Evolutionary conservation across 169 alveolate genomes (phyloP).

Genomic region (Plasmodium gaboni): DNA sequence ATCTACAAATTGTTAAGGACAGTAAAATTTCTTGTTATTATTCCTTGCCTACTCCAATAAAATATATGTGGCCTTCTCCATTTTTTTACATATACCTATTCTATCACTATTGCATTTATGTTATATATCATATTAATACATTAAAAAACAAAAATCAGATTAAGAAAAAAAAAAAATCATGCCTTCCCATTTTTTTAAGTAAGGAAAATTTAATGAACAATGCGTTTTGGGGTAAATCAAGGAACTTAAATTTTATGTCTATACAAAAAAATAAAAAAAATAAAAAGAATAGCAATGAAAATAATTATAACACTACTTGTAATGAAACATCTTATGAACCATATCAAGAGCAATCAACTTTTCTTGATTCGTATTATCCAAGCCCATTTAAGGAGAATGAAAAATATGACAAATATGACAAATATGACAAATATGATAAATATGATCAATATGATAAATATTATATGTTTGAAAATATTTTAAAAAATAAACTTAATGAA

Average conservation of each 20-base stretch:
- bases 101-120: conserved; percentile 28
- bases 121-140: conserved; percentile 22
- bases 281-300: background rate
- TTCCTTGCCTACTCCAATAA: conserved; percentile 61
- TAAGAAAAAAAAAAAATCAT: conserved; percentile 1
- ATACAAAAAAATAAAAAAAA: background rate
- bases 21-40: conserved; percentile 20
- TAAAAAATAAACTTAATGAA: conserved; percentile 31
- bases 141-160: background rate
- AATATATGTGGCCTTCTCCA: conserved; percentile 65
- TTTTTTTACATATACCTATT: conserved; percentile 49
- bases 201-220: background rate
- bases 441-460: background rate
- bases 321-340: background rate
- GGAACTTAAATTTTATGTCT: background rate
- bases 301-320: background rate
- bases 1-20: conserved; percentile 36
- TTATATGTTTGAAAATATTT: conserved; percentile 32
- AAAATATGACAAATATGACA: background rate
- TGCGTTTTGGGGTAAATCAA: background rate
- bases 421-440: too few species aligned
- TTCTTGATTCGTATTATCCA: conserved; percentile 18
- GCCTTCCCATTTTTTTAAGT: background rate
- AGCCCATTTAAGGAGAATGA: background rate
- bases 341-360: background rate